Evolutionary conservation across 768 basidiomycete genomes (phyloP), one percentile per base, ranked within the genome.

Genomic region (Mycena kentingensis): DNA sequence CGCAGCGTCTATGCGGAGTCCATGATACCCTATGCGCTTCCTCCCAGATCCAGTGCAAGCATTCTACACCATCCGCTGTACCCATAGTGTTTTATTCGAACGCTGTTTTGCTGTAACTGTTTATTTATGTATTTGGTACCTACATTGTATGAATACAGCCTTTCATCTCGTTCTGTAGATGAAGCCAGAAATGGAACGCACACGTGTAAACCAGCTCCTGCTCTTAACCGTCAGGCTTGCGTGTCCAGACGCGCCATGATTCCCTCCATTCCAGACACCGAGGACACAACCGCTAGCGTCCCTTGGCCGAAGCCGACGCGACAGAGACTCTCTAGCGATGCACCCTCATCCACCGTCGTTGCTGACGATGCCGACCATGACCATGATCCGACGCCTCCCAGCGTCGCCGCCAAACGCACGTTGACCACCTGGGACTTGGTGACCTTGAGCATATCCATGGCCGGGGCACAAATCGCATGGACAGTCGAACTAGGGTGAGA

Each of bases 401-500:
- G 28, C 26, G 44, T 38, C 11, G 42, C 54, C 8, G 31, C 37
- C 1, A 76, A 65, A 60, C 74, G 75, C 36, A 68, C 58, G 4
- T 57, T 80, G 45, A 68, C 78, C 12, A 82, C 83, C 67, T 87
- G 86, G 86, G 77, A 88, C 66, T 80, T 93, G 51, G 79, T 92
- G 62, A 88, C 88, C 2, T 74, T 93, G 61, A 90, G 87, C 54
- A 81, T 97, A 54, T 91, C 93, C 7, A 95, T 98, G 90, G 93
- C 85, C 37, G 96, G 96, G 15, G 91, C 90, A 5, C 91, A 97
- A 72, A 85, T 98, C 22, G 88, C 92, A 1, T 98, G 95, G 95
- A 96, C 93, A 1, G 88, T 97, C 3, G 93, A 96, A 65, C 82
- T 95, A 22, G 93, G 92, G 93, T 94, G 63, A 58, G 87, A 71